These are phyloP conservation scores for Ajuga reptans DNA, from an alignment of 305 asterid species.

Conservation along the genomic window DNA sequence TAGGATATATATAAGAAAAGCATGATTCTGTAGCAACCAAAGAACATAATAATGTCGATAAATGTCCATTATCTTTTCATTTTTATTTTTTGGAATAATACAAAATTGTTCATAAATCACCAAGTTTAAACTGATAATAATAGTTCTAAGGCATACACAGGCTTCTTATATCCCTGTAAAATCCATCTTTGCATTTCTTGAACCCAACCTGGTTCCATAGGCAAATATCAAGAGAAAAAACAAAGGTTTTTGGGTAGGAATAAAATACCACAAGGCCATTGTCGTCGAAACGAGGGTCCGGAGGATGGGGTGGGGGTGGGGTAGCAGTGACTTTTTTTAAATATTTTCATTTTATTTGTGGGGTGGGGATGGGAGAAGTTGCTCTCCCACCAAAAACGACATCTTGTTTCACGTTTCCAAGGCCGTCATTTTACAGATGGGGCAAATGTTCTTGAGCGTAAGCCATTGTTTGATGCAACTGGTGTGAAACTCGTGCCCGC, in stretches of 20 bases:
- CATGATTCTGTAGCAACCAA: too few species aligned
- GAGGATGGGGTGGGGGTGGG: neutral
- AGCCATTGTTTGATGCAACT: conserved; percentile 48
- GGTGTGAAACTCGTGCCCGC: conserved; percentile 45
- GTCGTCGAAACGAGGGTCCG: too few species aligned
- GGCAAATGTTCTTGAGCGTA: conserved; percentile 40
- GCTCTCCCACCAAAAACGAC: neutral
- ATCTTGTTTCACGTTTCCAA: conserved; percentile 19
- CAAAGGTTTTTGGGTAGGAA: neutral
- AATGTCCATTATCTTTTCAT: neutral
- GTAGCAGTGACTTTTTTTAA: neutral
- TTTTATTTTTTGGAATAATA: conserved; percentile 11
- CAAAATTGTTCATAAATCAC: conserved; percentile 22
- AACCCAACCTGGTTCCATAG: conserved; percentile 12
- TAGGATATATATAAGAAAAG: too few species aligned
- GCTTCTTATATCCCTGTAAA: conserved; percentile 16
- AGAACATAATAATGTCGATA: neutral
- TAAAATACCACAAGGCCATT: neutral
- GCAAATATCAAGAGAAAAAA: conserved; percentile 8
- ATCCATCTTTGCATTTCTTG: conserved; percentile 9
- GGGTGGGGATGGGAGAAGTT: neutral
- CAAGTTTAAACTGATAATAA: neutral
- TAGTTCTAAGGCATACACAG: conserved; percentile 16
- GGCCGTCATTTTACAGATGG: conserved; percentile 46
- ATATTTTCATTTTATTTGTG: neutral